Evolutionary conservation across 441 rosid species (phyloP), one percentile per base, ranked within the genome.

Genomic region (Gossypium davidsonii): DNA sequence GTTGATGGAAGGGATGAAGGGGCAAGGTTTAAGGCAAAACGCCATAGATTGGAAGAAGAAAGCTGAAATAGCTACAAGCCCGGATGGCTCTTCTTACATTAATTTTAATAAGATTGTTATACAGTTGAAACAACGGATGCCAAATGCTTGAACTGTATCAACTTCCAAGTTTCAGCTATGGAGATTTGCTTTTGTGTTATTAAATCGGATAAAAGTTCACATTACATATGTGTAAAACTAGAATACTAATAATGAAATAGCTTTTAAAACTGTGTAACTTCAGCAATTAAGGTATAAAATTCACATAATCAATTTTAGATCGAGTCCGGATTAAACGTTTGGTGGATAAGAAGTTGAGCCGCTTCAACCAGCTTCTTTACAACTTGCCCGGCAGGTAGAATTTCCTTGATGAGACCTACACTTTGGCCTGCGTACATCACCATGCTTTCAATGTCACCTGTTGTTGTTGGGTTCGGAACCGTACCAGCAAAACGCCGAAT

Each of bases 391-490:
- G 98, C 97, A 12, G 89, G 88, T 5, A 83, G 74, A 80, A 90
- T 88, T 73, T 90, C 89, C 31, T 82, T 71, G 52, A 86, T 81
- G 48, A 88, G 84, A 25, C 87, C 85, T 6, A 89, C 96, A 42
- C 97, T 86, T 87, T 91, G 76, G 26, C 98, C 96, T 1, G 94
- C 97, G 61, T 90, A 93, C 98, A 93, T 87, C 0, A 80, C 94
- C 98, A 91, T 93, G 82, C 90, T 93, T 78, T 91, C 92, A 17
- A 87, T 90, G 65, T 93, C 96, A 2, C 97, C 98, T 0, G 90
- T 85, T 1, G 97, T 76, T 6, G 85, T 77, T 44, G 26, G 72
- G 78, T 93, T 93, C 0, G 98, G 98, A 72, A 87, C 95, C 0
- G 97, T 68, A 44, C 95, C 98, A 0, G 85, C 79, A 56, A 93